Base-by-base conservation (phyloP, 2,329 filamentous ascomycete species). In the Didymella pomorum region DNA sequence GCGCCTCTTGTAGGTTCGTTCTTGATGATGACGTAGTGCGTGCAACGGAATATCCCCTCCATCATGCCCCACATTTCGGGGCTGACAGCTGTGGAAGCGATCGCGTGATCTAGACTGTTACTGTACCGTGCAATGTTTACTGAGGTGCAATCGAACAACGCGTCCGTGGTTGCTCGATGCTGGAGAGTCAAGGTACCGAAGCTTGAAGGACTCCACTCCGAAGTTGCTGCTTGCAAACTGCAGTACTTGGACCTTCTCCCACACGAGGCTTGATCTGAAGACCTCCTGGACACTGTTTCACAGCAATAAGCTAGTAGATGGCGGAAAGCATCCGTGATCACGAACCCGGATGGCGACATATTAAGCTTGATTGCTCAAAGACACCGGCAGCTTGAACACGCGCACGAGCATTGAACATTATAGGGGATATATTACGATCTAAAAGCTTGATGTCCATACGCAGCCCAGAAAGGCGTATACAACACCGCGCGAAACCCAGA, bases 341-440 rank as follows among this genome's bases (percentile, higher is more conserved):
- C 44, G 6, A 14, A 46, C 16, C 28, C 9, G 18, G 7, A n/a
- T 33, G 10, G 28, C n/a, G 44, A 31, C 26, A 35, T 20, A 39
- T 31, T 9, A n/a, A 16, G 29, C 26, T 11, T 18, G 29, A 10
- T 23, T 8, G 42, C 31, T 46, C 14, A 23, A 9, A n/a, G 12
- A 12, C 8, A 20, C 23, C 14, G 1, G 7, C 11, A 20, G 10
- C 5, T 2, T 20, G 21, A 18, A 28, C 7, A 39, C 8, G 31
- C 20, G 43, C 45, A 33, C 47, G 20, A 39, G 43, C 16, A 10
- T 9, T 54, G 52, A 51, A 60, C 56, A 56, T 58, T 50, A 58
- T 51, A 20, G 41, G 50, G 45, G 59, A 63, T 57, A 60, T 62
- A 69, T 70, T 70, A 53, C 64, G 54, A 50, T 65, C 61, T 66